These are phyloP conservation scores for Eutypella sp. DNA, from an alignment of 2,329 filamentous ascomycete genomes.

Conservation along the genomic window DNA sequence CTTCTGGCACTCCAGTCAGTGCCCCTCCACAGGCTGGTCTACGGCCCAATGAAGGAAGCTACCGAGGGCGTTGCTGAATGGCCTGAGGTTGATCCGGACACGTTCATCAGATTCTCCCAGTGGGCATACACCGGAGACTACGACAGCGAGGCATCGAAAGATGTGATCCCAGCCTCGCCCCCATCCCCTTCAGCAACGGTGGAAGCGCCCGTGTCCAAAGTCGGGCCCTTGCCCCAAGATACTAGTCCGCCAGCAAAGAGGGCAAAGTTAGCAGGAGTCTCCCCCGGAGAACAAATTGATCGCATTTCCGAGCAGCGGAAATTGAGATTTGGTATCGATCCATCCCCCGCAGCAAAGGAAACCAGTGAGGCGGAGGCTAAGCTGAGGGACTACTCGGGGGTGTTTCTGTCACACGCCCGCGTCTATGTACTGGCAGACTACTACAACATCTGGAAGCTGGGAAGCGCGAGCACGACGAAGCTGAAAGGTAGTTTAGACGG, in stretches of 20 bases:
- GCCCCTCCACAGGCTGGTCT: constrained; percentile 37
- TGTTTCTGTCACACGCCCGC: constrained; percentile 33
- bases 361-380: not conserved
- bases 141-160: constrained; percentile 23
- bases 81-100: constrained; percentile 42
- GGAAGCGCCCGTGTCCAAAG: too few relatives aligned
- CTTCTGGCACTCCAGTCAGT: constrained; percentile 38
- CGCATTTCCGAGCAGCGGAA: too few relatives aligned
- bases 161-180: too few relatives aligned
- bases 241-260: too few relatives aligned
- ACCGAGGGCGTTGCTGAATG: constrained; percentile 34
- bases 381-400: constrained; percentile 13
- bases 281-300: too few relatives aligned
- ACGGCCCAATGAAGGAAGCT: constrained; percentile 39
- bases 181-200: too few relatives aligned
- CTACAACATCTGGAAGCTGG: constrained; percentile 30
- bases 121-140: constrained; percentile 46
- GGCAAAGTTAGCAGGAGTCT: too few relatives aligned
- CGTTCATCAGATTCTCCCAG: constrained; percentile 43
- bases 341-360: too few relatives aligned
- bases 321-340: too few relatives aligned
- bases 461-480: too few relatives aligned
- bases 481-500: constrained; percentile 25
- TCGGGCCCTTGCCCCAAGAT: too few relatives aligned
- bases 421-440: constrained; percentile 36